Base-by-base conservation (phyloP, 495 filamentous ascomycete genomes). In the Wilcoxina mikolae region DNA sequence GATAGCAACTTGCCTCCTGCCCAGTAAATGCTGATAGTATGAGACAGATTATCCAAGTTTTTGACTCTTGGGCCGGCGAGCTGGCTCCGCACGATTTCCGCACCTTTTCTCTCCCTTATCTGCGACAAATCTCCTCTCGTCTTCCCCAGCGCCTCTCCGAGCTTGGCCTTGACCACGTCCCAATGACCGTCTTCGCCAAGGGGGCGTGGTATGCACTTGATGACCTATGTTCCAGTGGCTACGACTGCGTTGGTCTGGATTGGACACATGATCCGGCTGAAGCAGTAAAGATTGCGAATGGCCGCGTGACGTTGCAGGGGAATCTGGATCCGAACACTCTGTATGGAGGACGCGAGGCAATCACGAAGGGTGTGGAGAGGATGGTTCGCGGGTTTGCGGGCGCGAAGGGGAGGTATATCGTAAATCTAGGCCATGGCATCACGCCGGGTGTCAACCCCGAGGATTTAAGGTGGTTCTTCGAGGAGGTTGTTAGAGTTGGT, bases 161-260 rank as follows among this genome's bases (percentile, higher is more conserved):
- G 68, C 72, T 93, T 62, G 79, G 78, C 0, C 64, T 88, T 43
- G 83, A 88, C 53, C 73, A 71, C 3, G 93, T 96, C 1, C 91
- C 91, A 1, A 95, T 98, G 91, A 91, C 86, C n/a, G 87, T 95
- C 15, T 98, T 98, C 68, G 87, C 91, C n/a, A 98, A 98, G 71
- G 91, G 91, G 3, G 89, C 91, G n/a, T 94, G 91, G 85, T 94
- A 90, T 68, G 88, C 87, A 3, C 72, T 98, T 27, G 87, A 95
- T 58, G 80, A 84, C 11, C 76, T 89, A 12, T 95, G 89, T 68
- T 72, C 85, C 60, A 79, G 87, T 20, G 88, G 87, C 11, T 98
- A 96, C 70, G 80, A 96, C 58, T 85, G 94, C 27, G 82, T 98
- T 48, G 84, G 93, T 23, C 73, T 98, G 53, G 91, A 98, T 68